phyloP scores from a whole-genome alignment of 371 early-diverging fungal species.

The Apophysomyces sp. region DNA sequence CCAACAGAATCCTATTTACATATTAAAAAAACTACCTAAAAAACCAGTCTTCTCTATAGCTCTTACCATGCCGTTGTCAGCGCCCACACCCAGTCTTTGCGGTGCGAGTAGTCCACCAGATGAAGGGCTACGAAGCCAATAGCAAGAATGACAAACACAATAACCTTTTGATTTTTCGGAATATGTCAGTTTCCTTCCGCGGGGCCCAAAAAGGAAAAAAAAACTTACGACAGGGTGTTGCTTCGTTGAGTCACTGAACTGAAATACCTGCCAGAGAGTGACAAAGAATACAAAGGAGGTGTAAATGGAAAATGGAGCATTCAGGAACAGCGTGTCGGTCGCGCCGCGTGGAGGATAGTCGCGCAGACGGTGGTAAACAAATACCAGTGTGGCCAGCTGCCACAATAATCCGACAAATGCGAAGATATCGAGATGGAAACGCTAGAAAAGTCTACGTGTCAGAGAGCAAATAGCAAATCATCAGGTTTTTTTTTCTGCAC shows the following conservation, averaged over 20 bases:
- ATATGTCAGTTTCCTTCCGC: not conserved
- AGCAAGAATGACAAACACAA: conserved; percentile 20
- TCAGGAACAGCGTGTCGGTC: conserved; percentile 34
- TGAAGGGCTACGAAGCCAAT: conserved; percentile 40
- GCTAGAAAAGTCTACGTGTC: conserved; percentile 7
- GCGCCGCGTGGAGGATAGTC: conserved; percentile 47
- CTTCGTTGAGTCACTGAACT: conserved; percentile 33
- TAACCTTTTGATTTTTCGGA: conserved; percentile 17
- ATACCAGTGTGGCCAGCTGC: conserved; percentile 40
- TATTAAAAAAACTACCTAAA: no score
- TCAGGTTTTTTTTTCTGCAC: not conserved
- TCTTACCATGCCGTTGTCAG: conserved; percentile 47
- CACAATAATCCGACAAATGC: conserved; percentile 42
- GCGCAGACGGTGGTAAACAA: conserved; percentile 41
- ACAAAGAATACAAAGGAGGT: conserved; percentile 35
- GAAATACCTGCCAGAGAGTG: conserved; percentile 37
- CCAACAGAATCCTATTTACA: conserved; percentile 37
- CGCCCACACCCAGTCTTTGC: conserved; percentile 51
- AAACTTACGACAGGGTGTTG: conserved; percentile 27
- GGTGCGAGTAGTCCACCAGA: conserved; percentile 43
- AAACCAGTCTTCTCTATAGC: not conserved
- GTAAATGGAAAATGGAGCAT: conserved; percentile 50
- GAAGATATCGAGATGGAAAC: conserved; percentile 35
- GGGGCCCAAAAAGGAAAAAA: not conserved
- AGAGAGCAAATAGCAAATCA: not conserved